These are phyloP conservation scores for Trichoderma parareesei DNA, from an alignment of 495 filamentous ascomycete species.

Conservation along the genomic window DNA sequence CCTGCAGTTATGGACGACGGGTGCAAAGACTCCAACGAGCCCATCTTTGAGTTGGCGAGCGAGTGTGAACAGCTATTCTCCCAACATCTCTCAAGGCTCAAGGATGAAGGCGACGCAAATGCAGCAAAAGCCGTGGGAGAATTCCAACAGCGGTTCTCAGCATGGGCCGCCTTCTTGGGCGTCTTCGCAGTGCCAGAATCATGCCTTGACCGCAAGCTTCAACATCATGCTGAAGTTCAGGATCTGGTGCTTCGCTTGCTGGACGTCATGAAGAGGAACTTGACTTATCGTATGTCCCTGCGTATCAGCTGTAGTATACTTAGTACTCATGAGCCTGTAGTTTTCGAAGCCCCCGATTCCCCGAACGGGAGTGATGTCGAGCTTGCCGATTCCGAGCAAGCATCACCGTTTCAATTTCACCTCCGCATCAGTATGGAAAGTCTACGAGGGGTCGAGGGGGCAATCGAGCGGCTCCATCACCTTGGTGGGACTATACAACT, in stretches of 20 bases:
- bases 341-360: background rate
- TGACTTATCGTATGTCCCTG: background rate
- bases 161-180: background rate
- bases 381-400: background rate
- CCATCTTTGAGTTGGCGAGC: background rate
- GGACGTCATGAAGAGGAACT: background rate
- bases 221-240: background rate
- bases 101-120: background rate
- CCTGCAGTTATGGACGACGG: background rate
- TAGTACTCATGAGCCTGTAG: background rate
- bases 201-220: background rate
- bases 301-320: background rate
- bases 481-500: background rate
- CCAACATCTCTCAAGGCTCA: background rate
- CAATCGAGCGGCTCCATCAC: background rate
- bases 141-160: background rate
- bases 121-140: background rate
- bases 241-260: conserved; percentile 1
- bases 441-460: background rate
- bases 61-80: background rate
- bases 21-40: background rate
- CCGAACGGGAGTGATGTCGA: background rate
- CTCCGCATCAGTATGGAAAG: background rate
- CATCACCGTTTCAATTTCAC: background rate
- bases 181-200: background rate